Base-by-base conservation (phyloP, 768 basidiomycete genomes). In the Favolaschia claudopus region DNA sequence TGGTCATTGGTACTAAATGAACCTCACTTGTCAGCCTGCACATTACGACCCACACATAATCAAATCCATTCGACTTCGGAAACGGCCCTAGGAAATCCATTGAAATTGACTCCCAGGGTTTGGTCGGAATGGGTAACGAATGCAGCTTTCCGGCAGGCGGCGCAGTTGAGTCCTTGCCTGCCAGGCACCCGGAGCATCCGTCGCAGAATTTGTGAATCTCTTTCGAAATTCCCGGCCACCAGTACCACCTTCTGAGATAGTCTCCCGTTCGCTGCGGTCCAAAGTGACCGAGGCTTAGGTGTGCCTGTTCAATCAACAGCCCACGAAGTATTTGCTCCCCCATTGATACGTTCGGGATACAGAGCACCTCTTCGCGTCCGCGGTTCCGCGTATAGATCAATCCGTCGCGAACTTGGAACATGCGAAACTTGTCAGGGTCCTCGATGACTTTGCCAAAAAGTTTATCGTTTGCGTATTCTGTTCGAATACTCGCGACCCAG, bases 271-370 rank as follows among this genome's bases (percentile, higher is more conserved):
- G 60, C 2, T 56, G 47, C 0, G 34, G 1, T 0, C 70, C 69
- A 8, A 71, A 52, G 44, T 74, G 72, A 1, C 71, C 73, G 1
- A 74, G 54, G 0, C 56, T 51, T 5, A n/a, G 28, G 46, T 74
- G 72, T 1, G 66, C 71, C 10, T 67, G 34, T 10, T 52, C 50
- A 15, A 52, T 29, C 22, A 48, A 20, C 17, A 43, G 42, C n/a
- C 28, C 42, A 5, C 22, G 9, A 25, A 43, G 42, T 7, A 6
- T 9, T 7, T 25, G 6, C 8, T 20, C 22, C 17, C 42, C 42
- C 13, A 8, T 12, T 25, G 28, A 7, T 9, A 19, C 28, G 10
- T 25, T 20, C 6, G 42, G 42, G 22, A 43, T 43, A 27, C 24
- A 43, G 22, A 43, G 24, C 10, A 20, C 22, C 6, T 17, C 6